Evolutionary conservation across 371 early-diverging fungal genomes (phyloP), one percentile per base, ranked within the genome.

Genomic region (Chytridiales sp.): DNA sequence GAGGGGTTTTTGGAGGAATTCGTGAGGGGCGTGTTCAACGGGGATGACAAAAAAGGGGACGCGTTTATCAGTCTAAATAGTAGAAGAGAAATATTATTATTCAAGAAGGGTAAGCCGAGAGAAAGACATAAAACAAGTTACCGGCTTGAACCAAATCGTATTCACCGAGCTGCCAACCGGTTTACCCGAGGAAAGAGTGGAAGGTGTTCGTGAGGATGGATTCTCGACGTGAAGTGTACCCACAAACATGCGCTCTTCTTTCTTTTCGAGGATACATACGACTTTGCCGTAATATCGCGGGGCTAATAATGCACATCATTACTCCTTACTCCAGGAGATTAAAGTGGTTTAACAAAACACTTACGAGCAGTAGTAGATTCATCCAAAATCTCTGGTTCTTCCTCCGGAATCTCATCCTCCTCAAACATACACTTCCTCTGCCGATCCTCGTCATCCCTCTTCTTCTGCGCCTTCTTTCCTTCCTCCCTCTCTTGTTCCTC

Each of bases 111-210:
- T 29, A 41, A 19, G 17, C 8, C 32, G 19, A 35, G 34, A 32
- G 19, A 56, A 42, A 13, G 29, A 21, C 34, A 6, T 4, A 41
- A 64, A 36, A 57, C 3, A 21, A 15, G n/a, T 47, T 59, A 81
- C 69, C 6, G 94, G 91, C 71, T 84, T 85, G 79, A 93, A 92
- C 91, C 92, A 93, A 8, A 87, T 82, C 41, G 46, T 41, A 35
- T 66, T 66, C 26, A 66, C 32, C 19, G 49, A 56, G 54, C 57
- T 52, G 42, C 35, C 43, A 17, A 60, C 64, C 2, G 60, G 51
- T 2, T 22, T 47, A n/a, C 19, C 26, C 36, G 54, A 38, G 11
- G 3, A 39, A 4, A 27, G 48, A n/a, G 11, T 21, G 24, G 54
- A n/a, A 8, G 42, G 58, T 30, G 22, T 29, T 21, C 40, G 41